Conservation (phyloP, 352 stramenopile species). For the Elongisporangium senticosum region DNA sequence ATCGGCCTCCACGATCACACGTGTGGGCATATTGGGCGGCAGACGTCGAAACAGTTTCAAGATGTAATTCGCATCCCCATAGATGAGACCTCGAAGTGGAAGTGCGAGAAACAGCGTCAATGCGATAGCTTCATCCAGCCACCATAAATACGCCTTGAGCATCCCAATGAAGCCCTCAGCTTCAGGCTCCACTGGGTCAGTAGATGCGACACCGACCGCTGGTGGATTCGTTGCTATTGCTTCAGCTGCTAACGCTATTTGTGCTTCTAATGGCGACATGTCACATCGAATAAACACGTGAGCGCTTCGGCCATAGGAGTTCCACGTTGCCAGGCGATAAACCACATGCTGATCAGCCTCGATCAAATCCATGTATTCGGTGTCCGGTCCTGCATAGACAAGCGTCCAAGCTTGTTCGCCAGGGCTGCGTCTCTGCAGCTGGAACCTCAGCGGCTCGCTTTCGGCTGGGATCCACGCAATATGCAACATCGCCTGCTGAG, state of each 20-base stretch:
- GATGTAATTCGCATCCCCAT: conserved; percentile 73
- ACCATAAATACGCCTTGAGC: conserved; percentile 75
- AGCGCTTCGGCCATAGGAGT: conserved; percentile 69
- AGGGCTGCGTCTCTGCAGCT: conserved; percentile 61
- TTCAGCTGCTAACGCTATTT: neutral
- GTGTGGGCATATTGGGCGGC: conserved; percentile 76
- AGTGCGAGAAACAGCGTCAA: conserved; percentile 70
- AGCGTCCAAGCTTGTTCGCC: conserved; percentile 49
- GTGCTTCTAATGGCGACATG: conserved; percentile 9
- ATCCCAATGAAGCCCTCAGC: conserved; percentile 25
- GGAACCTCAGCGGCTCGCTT: conserved; percentile 49
- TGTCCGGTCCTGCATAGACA: conserved; percentile 58
- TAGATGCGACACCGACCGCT: neutral
- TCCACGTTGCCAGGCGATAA: conserved; percentile 78
- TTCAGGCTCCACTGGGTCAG: conserved; percentile 7
- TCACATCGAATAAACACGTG: conserved; percentile 59
- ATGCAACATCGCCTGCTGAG: conserved; percentile 38
- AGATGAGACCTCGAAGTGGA: conserved; percentile 77
- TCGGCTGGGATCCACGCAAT: conserved; percentile 51
- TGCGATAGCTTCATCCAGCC: conserved; percentile 79
- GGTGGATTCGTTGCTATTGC: neutral
- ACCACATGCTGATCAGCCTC: conserved; percentile 47
- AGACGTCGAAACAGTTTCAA: conserved; percentile 60
- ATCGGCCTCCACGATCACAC: conserved; percentile 64
- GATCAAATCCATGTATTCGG: conserved; percentile 67